A percentile compares a stretch with the other conserved stretches of the same genome.
Conservation (phyloP, 2,329 filamentous ascomycete species). For the Fusarium sp. region DNA sequence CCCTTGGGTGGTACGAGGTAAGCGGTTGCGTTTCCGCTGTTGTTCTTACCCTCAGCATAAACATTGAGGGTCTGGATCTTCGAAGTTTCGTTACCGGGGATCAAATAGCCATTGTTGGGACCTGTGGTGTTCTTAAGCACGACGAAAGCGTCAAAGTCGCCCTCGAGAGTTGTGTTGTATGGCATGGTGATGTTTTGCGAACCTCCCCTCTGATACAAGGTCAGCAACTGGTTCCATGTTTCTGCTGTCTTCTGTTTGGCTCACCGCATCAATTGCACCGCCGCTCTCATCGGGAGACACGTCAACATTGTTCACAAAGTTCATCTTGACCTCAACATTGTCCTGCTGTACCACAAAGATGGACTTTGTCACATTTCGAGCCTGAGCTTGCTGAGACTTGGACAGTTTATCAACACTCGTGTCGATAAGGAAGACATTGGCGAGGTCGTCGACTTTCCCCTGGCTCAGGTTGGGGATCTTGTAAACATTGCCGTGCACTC, state of each 20-base stretch:
- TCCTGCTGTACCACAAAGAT: constrained; percentile 82
- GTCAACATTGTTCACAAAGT: constrained; percentile 59
- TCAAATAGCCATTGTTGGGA: constrained; percentile 57
- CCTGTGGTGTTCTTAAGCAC: constrained; percentile 68
- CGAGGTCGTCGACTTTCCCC: constrained; percentile 72
- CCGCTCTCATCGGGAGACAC: constrained; percentile 64
- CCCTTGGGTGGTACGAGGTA: constrained; percentile 78
- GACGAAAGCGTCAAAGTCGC: constrained; percentile 80
- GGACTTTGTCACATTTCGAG: constrained; percentile 75
- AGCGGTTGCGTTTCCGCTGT: constrained; percentile 77
- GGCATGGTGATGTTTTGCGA: constrained; percentile 71
- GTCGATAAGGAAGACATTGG: constrained; percentile 75
- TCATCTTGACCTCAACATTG: constrained; percentile 70
- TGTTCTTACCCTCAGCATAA: constrained; percentile 69
- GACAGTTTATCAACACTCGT: constrained; percentile 69
- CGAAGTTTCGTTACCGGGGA: constrained; percentile 71
- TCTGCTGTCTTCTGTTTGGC: not conserved
- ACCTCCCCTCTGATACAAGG: constrained; percentile 58
- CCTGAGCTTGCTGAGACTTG: constrained; percentile 68
- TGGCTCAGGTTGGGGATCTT: constrained; percentile 76
- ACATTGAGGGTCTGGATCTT: constrained; percentile 75
- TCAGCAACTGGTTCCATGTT: not conserved
- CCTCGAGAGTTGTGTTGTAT: constrained; percentile 71
- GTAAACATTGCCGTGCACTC: constrained; percentile 84
- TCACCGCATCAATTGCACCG: constrained; percentile 59